These are phyloP conservation scores for Chlorella variabilis DNA, from an alignment of 163 green algal genomes.

Conservation along the genomic window DNA sequence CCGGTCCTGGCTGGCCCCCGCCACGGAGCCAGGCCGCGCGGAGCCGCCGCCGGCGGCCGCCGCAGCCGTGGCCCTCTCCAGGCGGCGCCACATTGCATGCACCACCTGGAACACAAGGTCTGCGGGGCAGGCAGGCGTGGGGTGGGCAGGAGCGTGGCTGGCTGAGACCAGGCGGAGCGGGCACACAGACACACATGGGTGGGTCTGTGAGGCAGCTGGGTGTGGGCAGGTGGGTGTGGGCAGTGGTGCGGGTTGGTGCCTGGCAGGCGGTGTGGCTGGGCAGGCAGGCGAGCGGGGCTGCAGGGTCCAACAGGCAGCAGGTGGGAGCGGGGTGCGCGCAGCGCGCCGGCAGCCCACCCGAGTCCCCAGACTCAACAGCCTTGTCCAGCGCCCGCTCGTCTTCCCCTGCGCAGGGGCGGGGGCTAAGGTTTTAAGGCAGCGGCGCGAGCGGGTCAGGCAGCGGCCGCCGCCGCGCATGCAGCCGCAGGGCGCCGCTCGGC, in stretches of 20 bases:
- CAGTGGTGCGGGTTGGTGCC: too few relatives aligned
- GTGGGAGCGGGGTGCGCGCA: too few relatives aligned
- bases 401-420: slow-evolving; percentile 8
- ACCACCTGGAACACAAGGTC: slow-evolving; percentile 49
- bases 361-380: slow-evolving; percentile 36
- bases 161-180: too few relatives aligned
- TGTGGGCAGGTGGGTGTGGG: too few relatives aligned
- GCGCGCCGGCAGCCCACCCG: neutral
- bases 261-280: too few relatives aligned
- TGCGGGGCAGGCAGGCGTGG: neutral
- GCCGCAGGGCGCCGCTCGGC: too few relatives aligned
- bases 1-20: neutral
- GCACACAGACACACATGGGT: too few relatives aligned
- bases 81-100: slow-evolving; percentile 35
- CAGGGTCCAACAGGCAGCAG: too few relatives aligned
- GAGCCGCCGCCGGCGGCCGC: neutral
- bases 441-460: too few relatives aligned
- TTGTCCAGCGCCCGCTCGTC: slow-evolving; percentile 40
- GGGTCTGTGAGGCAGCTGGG: too few relatives aligned
- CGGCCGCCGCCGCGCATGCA: too few relatives aligned
- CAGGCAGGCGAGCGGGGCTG: too few relatives aligned
- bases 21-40: slow-evolving; percentile 5
- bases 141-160: neutral
- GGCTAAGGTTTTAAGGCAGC: neutral
- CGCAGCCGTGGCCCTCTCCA: slow-evolving; percentile 7